Evolutionary conservation across 495 filamentous ascomycete genomes (phyloP), one percentile per base, ranked within the genome.

Genomic region (Talaromyces liani): DNA sequence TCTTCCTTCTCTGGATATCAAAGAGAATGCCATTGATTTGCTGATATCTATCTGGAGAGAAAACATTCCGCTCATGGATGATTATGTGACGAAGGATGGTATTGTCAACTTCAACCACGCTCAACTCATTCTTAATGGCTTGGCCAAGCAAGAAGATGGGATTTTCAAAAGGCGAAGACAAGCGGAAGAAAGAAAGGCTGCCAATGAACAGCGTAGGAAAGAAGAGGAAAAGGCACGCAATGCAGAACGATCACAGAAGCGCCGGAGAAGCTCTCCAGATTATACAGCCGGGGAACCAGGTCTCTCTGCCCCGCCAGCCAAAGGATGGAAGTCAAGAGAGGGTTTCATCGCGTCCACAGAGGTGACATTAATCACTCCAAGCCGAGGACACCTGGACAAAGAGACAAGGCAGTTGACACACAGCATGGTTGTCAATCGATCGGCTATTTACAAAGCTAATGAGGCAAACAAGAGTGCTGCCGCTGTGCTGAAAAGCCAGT

Each of bases 11-110:
- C 82, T 99, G 63, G 94, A 98, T 73, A 98, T 99, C 72, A 85
- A 93, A 66, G 94, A 99, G 69, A 89, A 96, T 72, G 95, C 93
- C 29, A 98, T 99, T 72, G 93, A 99, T 70, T 96, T 92, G 0
- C 80, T 99, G 54, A 95, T 92, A 60, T 87, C 91, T 6, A 96
- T 98, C 63, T 99, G 95, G 94, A 87, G 89, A 64, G 92, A 97
- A 70, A 96, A 93, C 59, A 81, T 99, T 16, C 88, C 92, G 10
- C 67, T 81, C 25, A 98, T 98, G 95, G 91, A 89, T 39, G 93
- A 92, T 2, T 99, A 98, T 71, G 77, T 99, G 47, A 98, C 94
- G 53, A 89, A 93, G 70, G 94, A 99, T 79, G 94, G 94, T 4
- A 86, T 88, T 67, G 92, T 97, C 63, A 89, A 97, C 63, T 80